Percentiles rank a stretch among this genome's conserved stretches.
These are phyloP conservation scores for Podospora appendiculata DNA, from an alignment of 495 filamentous ascomycete genomes.

Conservation along the genomic window DNA sequence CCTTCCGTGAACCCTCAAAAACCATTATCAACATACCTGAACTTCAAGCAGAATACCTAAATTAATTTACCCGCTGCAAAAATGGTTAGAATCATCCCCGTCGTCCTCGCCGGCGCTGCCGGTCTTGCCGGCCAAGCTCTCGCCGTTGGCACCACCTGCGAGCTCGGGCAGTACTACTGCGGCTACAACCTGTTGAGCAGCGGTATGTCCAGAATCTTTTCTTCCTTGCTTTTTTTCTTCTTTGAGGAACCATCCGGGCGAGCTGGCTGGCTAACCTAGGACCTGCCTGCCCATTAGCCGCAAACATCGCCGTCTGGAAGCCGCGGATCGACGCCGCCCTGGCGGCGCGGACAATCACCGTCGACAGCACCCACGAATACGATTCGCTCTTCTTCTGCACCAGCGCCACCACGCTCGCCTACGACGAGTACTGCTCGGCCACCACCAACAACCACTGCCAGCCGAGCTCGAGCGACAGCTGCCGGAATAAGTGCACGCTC, in stretches of 20 bases:
- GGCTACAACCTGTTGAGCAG: not conserved
- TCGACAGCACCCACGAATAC: conserved; percentile 1
- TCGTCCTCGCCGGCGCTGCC: not conserved
- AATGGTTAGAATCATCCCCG: conserved; percentile 5
- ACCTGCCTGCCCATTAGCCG: not conserved
- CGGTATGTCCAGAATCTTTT: not conserved
- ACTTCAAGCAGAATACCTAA: too few species aligned
- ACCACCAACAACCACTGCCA: conserved; percentile 3
- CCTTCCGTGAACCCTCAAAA: too few species aligned
- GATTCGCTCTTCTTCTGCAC: conserved; percentile 4
- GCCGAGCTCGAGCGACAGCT: not conserved
- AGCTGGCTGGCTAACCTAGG: too few species aligned
- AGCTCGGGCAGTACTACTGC: conserved; percentile 5
- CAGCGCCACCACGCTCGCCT: not conserved
- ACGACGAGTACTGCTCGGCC: conserved; percentile 1
- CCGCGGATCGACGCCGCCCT: conserved; percentile 4
- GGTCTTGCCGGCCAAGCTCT: conserved; percentile 1
- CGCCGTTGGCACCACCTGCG: conserved; percentile 1
- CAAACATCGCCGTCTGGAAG: conserved; percentile 1
- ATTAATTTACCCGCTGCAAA: not conserved
- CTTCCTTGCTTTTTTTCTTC: too few species aligned
- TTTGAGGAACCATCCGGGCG: too few species aligned
- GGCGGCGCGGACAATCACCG: not conserved
- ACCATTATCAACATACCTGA: not conserved
- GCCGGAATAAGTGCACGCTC: not conserved